A percentile compares a stretch with the other conserved stretches of the same genome.
Conservation (phyloP, 768 basidiomycete genomes). For the Termitomyces sp. region DNA sequence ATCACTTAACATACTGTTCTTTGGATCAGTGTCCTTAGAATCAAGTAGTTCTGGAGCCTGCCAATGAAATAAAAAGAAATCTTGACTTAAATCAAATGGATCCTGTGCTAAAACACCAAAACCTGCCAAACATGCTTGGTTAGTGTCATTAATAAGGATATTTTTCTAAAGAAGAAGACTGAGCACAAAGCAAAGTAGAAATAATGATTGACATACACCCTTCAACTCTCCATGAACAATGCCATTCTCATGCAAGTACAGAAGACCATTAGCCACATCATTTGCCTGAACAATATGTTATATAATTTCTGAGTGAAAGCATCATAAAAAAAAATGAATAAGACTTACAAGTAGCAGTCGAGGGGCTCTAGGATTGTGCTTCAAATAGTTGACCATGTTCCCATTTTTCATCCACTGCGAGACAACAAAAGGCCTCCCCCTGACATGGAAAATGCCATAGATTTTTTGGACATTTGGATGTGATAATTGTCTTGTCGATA, state of each 20-base stretch:
- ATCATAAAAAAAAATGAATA: not conserved
- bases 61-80: too few species aligned
- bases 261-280: not conserved
- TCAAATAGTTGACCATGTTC: not conserved
- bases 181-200: too few species aligned
- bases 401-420: not conserved
- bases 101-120: not conserved
- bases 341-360: not conserved
- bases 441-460: not conserved
- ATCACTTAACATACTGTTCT: not conserved
- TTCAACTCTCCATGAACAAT: not conserved
- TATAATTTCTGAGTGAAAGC: not conserved
- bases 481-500: not conserved
- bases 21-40: too few species aligned
- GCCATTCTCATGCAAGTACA: not conserved
- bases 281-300: not conserved
- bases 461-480: not conserved
- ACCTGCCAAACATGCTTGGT: conserved; percentile 1
- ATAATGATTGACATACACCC: not conserved
- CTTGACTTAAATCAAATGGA: too few species aligned
- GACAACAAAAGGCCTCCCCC: not conserved
- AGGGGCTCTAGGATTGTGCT: not conserved
- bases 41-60: not conserved
- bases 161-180: not conserved
- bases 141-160: not conserved